Conservation (phyloP, 129 eudicot genomes). For the Pittosporum tobira region DNA sequence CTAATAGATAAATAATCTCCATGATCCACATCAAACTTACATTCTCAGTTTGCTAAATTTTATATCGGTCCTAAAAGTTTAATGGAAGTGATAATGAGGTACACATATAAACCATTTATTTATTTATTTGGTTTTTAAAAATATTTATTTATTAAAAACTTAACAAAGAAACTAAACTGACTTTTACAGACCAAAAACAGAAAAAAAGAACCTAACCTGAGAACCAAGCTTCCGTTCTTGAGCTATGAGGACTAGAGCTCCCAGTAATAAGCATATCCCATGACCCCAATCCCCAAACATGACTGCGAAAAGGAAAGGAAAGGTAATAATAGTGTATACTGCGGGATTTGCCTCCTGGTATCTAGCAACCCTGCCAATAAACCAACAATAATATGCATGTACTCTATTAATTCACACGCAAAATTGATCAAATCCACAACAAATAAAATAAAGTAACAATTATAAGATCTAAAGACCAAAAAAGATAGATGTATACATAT, state of each 20-base stretch:
- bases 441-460: no score
- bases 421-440: neutral
- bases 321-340: slow-evolving; percentile 82
- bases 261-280: slow-evolving; percentile 81
- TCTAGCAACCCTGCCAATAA: slow-evolving; percentile 72
- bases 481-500: neutral
- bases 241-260: slow-evolving; percentile 77
- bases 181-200: slow-evolving; percentile 3
- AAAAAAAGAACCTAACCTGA: slow-evolving; percentile 72
- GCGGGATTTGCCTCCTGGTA: slow-evolving; percentile 99
- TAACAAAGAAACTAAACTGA: no score
- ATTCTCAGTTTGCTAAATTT: no score
- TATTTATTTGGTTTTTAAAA: no score
- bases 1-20: no score
- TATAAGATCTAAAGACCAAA: neutral
- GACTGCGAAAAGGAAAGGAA: slow-evolving; percentile 98
- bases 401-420: slow-evolving; percentile 8
- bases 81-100: no score
- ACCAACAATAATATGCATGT: slow-evolving; percentile 1
- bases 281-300: slow-evolving; percentile 99
- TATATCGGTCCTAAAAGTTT: no score
- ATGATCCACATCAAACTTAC: no score
- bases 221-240: slow-evolving; percentile 72
- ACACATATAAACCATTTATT: no score
- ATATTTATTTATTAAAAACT: no score